Percentiles rank a stretch among this genome's conserved stretches.
These are phyloP conservation scores for Phytophthora kernoviae DNA, from an alignment of 352 stramenopile species.

Conservation along the genomic window DNA sequence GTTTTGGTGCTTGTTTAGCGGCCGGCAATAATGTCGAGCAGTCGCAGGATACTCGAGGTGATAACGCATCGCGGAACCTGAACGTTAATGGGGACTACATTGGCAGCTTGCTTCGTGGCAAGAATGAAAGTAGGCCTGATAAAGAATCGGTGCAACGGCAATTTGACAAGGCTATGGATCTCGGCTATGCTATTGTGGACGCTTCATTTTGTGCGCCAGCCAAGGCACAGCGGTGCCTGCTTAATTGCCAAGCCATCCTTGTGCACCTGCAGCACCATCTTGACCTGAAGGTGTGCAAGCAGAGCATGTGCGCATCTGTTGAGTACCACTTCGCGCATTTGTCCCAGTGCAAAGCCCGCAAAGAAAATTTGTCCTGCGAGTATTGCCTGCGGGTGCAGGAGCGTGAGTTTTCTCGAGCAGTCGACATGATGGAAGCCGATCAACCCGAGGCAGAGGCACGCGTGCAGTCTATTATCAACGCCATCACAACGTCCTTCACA, in stretches of 20 bases:
- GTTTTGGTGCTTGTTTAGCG: conserved; percentile 8
- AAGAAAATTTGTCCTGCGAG: conserved; percentile 43
- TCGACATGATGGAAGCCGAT: conserved; percentile 59
- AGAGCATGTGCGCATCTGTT: conserved; percentile 57
- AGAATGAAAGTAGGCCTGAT: conserved; percentile 14
- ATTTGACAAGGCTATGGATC: conserved; percentile 46
- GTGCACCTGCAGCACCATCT: conserved; percentile 65
- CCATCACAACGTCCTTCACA: conserved; percentile 50
- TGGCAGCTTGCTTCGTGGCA: conserved; percentile 33
- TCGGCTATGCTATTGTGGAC: conserved; percentile 65
- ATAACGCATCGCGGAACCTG: conserved; percentile 21
- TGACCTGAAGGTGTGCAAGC: conserved; percentile 55
- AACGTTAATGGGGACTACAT: conserved; percentile 37
- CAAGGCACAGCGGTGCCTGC: conserved; percentile 53
- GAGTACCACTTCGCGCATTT: conserved; percentile 69
- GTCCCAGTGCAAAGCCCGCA: conserved; percentile 46
- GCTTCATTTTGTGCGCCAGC: conserved; percentile 58
- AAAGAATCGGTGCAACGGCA: conserved; percentile 24
- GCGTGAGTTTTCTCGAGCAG: conserved; percentile 43
- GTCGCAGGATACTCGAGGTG: conserved; percentile 8
- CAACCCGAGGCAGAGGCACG: conserved; percentile 54
- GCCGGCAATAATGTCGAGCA: conserved; percentile 9
- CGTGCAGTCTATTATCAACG: conserved; percentile 56
- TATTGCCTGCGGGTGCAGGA: conserved; percentile 66
- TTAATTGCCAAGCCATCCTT: conserved; percentile 63